phyloP scores from a whole-genome alignment of 306 rosid species.

The Nissolia schottii region DNA sequence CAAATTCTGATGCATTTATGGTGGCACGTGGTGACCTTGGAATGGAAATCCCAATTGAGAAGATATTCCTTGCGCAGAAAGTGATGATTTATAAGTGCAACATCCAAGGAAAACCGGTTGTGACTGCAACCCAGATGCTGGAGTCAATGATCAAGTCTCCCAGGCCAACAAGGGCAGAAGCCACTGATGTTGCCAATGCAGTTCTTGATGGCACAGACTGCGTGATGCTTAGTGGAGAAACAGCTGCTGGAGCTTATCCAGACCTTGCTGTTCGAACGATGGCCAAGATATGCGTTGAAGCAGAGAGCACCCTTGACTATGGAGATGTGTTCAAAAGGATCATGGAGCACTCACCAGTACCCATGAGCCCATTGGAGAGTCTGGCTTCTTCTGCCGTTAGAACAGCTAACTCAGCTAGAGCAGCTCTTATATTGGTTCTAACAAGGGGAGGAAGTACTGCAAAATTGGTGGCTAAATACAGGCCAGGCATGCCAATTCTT shows the following conservation, averaged over 20 bases:
- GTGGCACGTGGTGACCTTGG: slow-evolving; percentile 99
- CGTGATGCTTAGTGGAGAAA: slow-evolving; percentile 93
- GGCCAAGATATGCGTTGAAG: slow-evolving; percentile 82
- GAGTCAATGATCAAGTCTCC: slow-evolving; percentile 45
- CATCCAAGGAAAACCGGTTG: slow-evolving; percentile 98
- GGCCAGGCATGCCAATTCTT: slow-evolving; percentile 95
- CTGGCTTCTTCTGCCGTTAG: slow-evolving; percentile 84
- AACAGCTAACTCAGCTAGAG: slow-evolving; percentile 79
- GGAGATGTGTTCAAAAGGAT: slow-evolving; percentile 80
- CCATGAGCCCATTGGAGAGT: slow-evolving; percentile 91
- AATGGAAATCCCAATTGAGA: slow-evolving; percentile 98
- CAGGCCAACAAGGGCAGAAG: slow-evolving; percentile 41
- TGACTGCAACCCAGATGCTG: slow-evolving; percentile 92
- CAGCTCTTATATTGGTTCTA: slow-evolving; percentile 70
- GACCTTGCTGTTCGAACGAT: slow-evolving; percentile 76
- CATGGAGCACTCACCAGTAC: slow-evolving; percentile 81
- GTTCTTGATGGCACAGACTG: slow-evolving; percentile 93
- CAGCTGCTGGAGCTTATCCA: slow-evolving; percentile 94
- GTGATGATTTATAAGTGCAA: slow-evolving; percentile 99
- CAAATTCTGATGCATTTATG: slow-evolving; percentile 96
- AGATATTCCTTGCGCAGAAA: slow-evolving; percentile 96
- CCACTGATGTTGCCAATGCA: slow-evolving; percentile 54
- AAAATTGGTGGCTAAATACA: slow-evolving; percentile 92
- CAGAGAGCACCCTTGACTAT: slow-evolving; percentile 74
- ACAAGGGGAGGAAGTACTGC: slow-evolving; percentile 73